These are phyloP conservation scores for Tulasnella sp. DNA, from an alignment of 768 basidiomycete species.

Conservation along the genomic window DNA sequence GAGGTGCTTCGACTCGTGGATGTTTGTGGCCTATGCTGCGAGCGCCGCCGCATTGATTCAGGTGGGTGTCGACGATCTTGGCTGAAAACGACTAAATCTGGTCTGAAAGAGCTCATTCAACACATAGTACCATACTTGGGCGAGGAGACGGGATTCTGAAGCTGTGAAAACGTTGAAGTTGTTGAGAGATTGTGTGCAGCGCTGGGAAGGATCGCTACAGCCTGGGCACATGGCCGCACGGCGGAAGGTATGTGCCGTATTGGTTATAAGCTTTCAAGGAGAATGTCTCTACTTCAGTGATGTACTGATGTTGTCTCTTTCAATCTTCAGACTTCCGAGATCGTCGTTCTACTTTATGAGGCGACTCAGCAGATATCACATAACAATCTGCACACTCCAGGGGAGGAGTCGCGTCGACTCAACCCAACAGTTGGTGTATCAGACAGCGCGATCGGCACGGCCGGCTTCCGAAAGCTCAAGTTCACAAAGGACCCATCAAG, in stretches of 20 bases:
- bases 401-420: conserved; percentile 44
- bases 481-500: conserved; percentile 71
- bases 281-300: too few relatives aligned
- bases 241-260: conserved; percentile 56
- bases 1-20: conserved; percentile 71
- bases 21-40: conserved; percentile 75
- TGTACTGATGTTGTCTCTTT: too few relatives aligned
- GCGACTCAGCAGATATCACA: conserved; percentile 66
- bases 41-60: conserved; percentile 86
- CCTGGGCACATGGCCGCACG: conserved; percentile 92
- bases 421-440: conserved; percentile 67
- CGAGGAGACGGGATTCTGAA: conserved; percentile 62
- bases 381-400: conserved; percentile 33
- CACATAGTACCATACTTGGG: conserved; percentile 84
- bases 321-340: conserved; percentile 65
- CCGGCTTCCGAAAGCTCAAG: conserved; percentile 33
- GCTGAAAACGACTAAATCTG: background rate
- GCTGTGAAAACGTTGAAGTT: conserved; percentile 66
- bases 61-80: conserved; percentile 42
- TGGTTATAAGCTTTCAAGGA: too few relatives aligned
- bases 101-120: background rate
- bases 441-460: conserved; percentile 31
- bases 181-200: conserved; percentile 70
- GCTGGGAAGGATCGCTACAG: conserved; percentile 80
- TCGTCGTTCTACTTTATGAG: conserved; percentile 82